These are phyloP conservation scores for Linderina pennispora DNA, from an alignment of 192 early-diverging fungal genomes.

Conservation along the genomic window DNA sequence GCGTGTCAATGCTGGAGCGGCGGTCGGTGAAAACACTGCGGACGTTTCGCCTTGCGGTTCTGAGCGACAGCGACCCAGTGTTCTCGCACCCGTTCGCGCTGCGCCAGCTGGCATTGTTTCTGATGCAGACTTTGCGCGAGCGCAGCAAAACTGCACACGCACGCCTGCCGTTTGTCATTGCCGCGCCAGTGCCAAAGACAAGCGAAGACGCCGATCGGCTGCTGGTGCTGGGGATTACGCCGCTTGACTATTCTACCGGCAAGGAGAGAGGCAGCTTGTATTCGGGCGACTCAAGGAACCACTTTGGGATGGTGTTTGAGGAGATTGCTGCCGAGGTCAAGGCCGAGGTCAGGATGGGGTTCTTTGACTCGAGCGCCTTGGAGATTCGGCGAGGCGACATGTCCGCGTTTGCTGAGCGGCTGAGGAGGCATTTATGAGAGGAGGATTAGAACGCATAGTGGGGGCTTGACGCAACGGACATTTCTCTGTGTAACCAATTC, in stretches of 20 bases:
- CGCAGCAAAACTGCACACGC: slow-evolving; percentile 13
- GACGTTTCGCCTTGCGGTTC: slow-evolving; percentile 67
- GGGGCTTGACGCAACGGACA: too few species aligned
- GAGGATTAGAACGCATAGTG: too few species aligned
- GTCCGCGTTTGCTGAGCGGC: slow-evolving; percentile 55
- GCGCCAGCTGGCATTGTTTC: slow-evolving; percentile 72
- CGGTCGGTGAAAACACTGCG: slow-evolving; percentile 66
- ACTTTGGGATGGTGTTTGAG: slow-evolving; percentile 80
- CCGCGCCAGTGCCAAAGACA: slow-evolving; percentile 50
- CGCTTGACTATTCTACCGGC: slow-evolving; percentile 41
- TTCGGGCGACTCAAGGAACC: slow-evolving; percentile 49
- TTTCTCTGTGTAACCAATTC: too few species aligned
- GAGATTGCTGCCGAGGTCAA: slow-evolving; percentile 60
- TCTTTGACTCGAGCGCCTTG: slow-evolving; percentile 78
- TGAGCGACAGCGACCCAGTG: slow-evolving; percentile 52
- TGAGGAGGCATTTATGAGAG: slow-evolving; percentile 44
- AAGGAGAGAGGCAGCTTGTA: slow-evolving; percentile 35
- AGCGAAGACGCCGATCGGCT: slow-evolving; percentile 48
- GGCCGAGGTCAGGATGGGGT: slow-evolving; percentile 61
- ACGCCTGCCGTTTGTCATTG: slow-evolving; percentile 71
- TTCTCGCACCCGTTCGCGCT: slow-evolving; percentile 61
- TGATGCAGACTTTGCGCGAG: slow-evolving; percentile 61
- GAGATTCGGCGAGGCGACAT: slow-evolving; percentile 74
- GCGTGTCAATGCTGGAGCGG: slow-evolving; percentile 74
- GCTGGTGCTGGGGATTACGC: slow-evolving; percentile 63